Conservation (phyloP, 164 flowering plant genomes). For the Dillenia turbinata region DNA sequence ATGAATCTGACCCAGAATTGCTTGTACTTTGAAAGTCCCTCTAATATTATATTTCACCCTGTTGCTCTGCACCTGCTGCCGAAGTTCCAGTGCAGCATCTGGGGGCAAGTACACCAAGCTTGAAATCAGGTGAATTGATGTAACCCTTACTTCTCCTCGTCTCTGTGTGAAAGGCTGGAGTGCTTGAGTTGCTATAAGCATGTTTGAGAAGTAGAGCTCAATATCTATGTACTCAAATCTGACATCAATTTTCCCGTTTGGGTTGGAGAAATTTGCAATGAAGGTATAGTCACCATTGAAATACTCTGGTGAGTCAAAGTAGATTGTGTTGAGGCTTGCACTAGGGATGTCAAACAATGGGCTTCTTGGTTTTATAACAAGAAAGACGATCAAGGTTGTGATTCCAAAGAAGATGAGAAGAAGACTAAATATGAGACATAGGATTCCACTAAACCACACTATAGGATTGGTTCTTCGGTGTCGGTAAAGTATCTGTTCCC, state of each 20-base stretch:
- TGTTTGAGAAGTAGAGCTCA: constrained; percentile 53
- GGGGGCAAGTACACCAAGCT: constrained; percentile 63
- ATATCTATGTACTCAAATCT: constrained; percentile 47
- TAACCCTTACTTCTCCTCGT: constrained; percentile 37
- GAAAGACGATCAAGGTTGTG: constrained; percentile 50
- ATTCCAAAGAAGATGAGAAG: constrained; percentile 60
- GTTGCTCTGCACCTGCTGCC: constrained; percentile 55
- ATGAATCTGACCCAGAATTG: constrained; percentile 46
- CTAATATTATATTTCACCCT: constrained; percentile 45
- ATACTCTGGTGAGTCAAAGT: constrained; percentile 64
- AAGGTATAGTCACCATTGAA: constrained; percentile 61
- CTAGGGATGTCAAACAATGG: constrained; percentile 49
- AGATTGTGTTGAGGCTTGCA: constrained; percentile 59
- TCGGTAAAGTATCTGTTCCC: constrained; percentile 23
- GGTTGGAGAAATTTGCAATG: constrained; percentile 76
- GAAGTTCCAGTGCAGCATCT: constrained; percentile 41
- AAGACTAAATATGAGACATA: constrained; percentile 61
- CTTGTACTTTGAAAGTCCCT: constrained; percentile 58
- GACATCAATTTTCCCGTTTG: constrained; percentile 53
- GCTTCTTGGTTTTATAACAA: constrained; percentile 46
- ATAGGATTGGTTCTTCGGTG: constrained; percentile 56
- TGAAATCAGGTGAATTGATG: constrained; percentile 53
- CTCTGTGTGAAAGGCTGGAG: constrained; percentile 53
- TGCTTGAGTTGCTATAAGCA: constrained; percentile 50
- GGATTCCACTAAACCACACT: constrained; percentile 50